These are phyloP conservation scores for Phytopythium aichiense DNA, from an alignment of 352 stramenopile genomes.

Conservation along the genomic window DNA sequence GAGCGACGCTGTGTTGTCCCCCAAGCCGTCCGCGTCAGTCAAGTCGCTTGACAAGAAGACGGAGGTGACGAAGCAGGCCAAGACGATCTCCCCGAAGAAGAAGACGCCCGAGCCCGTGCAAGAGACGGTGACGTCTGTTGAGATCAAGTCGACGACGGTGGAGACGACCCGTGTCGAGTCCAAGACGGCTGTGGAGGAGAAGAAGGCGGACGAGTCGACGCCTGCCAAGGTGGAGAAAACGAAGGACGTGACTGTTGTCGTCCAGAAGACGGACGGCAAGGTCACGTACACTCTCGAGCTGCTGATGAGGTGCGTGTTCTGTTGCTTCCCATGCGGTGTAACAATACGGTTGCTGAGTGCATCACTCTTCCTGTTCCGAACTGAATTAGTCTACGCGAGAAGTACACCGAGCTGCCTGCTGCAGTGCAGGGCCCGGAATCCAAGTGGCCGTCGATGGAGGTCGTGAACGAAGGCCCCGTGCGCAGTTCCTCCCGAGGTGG, in stretches of 20 bases:
- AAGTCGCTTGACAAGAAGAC: constrained; percentile 11
- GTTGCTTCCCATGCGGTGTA: not conserved
- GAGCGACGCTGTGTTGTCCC: not conserved
- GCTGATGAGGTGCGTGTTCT: constrained; percentile 40
- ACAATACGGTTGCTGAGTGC: not conserved
- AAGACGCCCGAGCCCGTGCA: constrained; percentile 4
- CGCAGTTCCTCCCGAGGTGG: constrained; percentile 36
- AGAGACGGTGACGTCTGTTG: constrained; percentile 3
- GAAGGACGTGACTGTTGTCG: constrained; percentile 28
- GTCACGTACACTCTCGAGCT: constrained; percentile 53
- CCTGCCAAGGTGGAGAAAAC: constrained; percentile 16
- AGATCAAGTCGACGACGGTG: constrained; percentile 6
- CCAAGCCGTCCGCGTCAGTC: constrained; percentile 8
- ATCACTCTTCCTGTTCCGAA: constrained; percentile 4
- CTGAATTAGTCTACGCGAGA: constrained; percentile 38
- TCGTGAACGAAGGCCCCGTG: constrained; percentile 52
- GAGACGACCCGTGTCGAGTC: not conserved
- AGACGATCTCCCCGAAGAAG: constrained; percentile 15
- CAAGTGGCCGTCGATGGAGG: constrained; percentile 68
- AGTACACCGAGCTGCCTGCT: constrained; percentile 49
- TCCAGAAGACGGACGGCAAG: constrained; percentile 38
- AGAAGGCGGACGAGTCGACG: not conserved
- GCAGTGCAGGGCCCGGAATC: constrained; percentile 29
- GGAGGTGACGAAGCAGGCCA: constrained; percentile 4
- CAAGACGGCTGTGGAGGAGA: constrained; percentile 1